Conservation (phyloP, 2,329 filamentous ascomycete genomes). For the Verticillium nonalfalfae region DNA sequence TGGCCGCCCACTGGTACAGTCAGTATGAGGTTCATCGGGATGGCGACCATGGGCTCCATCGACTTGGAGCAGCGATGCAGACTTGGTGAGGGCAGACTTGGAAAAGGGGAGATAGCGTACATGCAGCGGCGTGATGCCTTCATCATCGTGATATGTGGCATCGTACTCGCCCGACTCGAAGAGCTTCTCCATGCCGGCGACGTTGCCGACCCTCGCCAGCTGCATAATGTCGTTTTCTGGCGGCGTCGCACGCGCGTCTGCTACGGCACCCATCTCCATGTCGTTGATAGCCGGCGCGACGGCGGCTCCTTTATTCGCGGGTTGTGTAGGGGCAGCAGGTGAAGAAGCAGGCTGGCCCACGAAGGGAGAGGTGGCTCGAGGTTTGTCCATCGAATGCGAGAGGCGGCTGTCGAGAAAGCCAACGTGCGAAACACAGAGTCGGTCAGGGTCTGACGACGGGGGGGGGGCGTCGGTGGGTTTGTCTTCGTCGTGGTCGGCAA, state of each 20-base stretch:
- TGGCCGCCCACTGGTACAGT: conserved; percentile 78
- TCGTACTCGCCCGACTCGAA: conserved; percentile 79
- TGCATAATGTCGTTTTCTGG: conserved; percentile 88
- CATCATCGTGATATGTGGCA: conserved; percentile 77
- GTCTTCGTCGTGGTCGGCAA: background rate
- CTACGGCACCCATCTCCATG: conserved; percentile 47
- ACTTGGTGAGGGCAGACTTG: background rate
- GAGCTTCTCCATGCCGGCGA: conserved; percentile 79
- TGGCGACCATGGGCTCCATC: background rate
- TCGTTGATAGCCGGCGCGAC: conserved; percentile 52
- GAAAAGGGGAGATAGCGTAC: conserved; percentile 43
- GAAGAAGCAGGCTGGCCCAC: background rate
- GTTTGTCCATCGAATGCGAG: conserved; percentile 32
- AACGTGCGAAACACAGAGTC: too few relatives aligned
- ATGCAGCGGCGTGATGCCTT: conserved; percentile 93
- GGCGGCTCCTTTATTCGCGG: conserved; percentile 45
- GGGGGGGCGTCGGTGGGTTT: background rate
- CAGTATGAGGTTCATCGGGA: conserved; percentile 8
- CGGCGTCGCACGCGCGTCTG: conserved; percentile 24
- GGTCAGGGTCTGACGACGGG: background rate
- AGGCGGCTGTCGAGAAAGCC: background rate
- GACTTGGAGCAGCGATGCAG: background rate
- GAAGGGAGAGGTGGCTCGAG: conserved; percentile 15
- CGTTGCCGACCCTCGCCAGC: conserved; percentile 80
- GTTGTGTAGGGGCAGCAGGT: conserved; percentile 41